Percentiles rank a stretch among this genome's conserved stretches.
phyloP scores from a whole-genome alignment of 805 yeast species.

The Hermanozyma aechmeae region DNA sequence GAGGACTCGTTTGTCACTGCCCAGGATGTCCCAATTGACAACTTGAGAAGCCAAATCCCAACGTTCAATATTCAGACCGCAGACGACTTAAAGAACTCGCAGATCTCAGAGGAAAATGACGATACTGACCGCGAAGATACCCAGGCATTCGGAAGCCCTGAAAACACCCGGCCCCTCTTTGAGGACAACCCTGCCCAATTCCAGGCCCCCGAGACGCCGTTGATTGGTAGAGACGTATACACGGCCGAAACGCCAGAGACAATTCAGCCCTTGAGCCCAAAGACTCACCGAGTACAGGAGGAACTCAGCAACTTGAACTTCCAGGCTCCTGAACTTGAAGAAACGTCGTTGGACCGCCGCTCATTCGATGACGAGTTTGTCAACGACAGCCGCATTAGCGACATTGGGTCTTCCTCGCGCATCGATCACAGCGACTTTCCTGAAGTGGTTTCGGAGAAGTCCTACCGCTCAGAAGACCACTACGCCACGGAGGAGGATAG shows the following conservation, averaged over 20 bases:
- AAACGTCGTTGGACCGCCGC: too few relatives aligned
- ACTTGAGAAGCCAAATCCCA: too few relatives aligned
- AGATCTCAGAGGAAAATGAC: too few relatives aligned
- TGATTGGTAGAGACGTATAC: not conserved
- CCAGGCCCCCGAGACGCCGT: not conserved
- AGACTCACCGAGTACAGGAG: conserved; percentile 21
- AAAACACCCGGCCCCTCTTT: too few relatives aligned
- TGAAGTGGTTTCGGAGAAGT: too few relatives aligned
- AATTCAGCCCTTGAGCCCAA: conserved; percentile 26
- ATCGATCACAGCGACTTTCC: not conserved
- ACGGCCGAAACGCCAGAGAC: conserved; percentile 8
- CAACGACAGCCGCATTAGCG: not conserved
- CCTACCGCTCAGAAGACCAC: too few relatives aligned
- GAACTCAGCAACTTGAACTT: conserved; percentile 23
- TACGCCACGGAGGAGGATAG: conserved; percentile 3
- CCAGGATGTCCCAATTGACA: not conserved
- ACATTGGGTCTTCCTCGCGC: not conserved
- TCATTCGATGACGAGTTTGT: too few relatives aligned
- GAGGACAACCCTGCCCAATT: not conserved
- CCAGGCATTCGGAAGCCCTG: too few relatives aligned
- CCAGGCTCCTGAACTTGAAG: conserved; percentile 1
- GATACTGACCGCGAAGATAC: too few relatives aligned
- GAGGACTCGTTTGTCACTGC: conserved; percentile 6
- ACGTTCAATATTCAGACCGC: too few relatives aligned
- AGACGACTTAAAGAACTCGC: too few relatives aligned